Evolutionary conservation across 495 filamentous ascomycete species (phyloP).

Genomic region (Aspergillus biplanus): DNA sequence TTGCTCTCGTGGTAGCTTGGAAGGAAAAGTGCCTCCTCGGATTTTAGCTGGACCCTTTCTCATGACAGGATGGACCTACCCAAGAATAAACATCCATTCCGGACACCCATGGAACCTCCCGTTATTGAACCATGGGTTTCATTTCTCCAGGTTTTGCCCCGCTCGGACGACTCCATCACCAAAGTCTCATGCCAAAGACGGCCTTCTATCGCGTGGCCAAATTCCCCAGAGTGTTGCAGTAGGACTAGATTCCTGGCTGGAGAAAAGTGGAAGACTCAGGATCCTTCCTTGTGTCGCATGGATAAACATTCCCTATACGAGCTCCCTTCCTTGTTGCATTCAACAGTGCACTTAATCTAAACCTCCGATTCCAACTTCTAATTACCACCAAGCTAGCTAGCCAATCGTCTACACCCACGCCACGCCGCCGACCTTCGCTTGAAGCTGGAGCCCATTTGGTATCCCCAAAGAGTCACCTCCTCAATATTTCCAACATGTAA

Average conservation of each 20-base stretch:
- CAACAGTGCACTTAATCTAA: neutral
- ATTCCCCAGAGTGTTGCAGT: too few relatives aligned
- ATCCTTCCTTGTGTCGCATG: neutral
- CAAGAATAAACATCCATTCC: neutral
- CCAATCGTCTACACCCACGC: neutral
- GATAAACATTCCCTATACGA: neutral
- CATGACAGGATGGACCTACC: neutral
- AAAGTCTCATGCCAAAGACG: too few relatives aligned
- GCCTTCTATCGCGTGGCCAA: too few relatives aligned
- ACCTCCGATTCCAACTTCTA: neutral
- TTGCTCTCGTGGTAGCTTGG: too few relatives aligned
- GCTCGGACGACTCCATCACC: too few relatives aligned
- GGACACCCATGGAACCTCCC: neutral
- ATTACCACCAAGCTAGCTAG: neutral
- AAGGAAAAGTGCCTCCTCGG: too few relatives aligned
- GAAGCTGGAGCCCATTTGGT: too few relatives aligned
- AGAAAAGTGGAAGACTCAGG: neutral
- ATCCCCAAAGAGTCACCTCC: too few relatives aligned
- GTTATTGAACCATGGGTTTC: slow-evolving; percentile 1
- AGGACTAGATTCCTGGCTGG: too few relatives aligned
- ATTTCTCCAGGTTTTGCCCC: neutral
- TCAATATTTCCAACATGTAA: too few relatives aligned
- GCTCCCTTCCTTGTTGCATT: slow-evolving; percentile 4
- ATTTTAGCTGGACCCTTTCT: too few relatives aligned
- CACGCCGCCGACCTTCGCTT: too few relatives aligned